Evolutionary conservation across 2,329 filamentous ascomycete genomes (phyloP).

Genomic region (Cryphonectria parasitica): DNA sequence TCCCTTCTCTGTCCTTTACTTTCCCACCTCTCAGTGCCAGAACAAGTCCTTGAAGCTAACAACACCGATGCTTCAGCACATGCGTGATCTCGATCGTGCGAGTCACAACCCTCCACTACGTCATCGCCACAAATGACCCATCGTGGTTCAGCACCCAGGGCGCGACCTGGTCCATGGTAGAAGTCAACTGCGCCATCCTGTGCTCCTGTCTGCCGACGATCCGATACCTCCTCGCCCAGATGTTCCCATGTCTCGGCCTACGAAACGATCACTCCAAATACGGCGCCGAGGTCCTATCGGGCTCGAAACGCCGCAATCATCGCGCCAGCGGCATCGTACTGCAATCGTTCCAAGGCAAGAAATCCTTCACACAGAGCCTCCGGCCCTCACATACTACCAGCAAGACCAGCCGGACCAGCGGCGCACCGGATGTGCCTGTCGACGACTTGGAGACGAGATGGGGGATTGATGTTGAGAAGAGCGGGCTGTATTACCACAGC

Average conservation of each 20-base stretch:
- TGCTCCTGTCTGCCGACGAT: conserved; percentile 46
- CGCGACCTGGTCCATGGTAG: conserved; percentile 44
- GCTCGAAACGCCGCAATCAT: background rate
- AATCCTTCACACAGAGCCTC: background rate
- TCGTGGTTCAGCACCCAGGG: conserved; percentile 41
- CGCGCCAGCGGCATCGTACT: conserved; percentile 7
- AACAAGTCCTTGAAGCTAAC: conserved; percentile 3
- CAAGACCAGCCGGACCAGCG: conserved; percentile 2
- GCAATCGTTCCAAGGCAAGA: conserved; percentile 14
- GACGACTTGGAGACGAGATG: conserved; percentile 20
- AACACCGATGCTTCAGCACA: conserved; percentile 30
- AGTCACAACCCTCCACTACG: conserved; percentile 37
- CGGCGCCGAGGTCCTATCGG: background rate
- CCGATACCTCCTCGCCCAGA: conserved; percentile 36
- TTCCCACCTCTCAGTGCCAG: too few relatives aligned
- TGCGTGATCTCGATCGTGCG: conserved; percentile 41
- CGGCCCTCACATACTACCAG: conserved; percentile 6
- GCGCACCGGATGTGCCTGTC: background rate
- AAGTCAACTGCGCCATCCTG: conserved; percentile 45
- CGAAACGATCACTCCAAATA: conserved; percentile 13
- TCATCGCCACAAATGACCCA: conserved; percentile 35
- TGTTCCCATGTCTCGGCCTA: conserved; percentile 30
- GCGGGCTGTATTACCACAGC: conserved; percentile 18
- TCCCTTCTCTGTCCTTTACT: too few relatives aligned
- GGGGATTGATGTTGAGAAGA: conserved; percentile 18